Evolutionary conservation across 371 early-diverging fungal genomes (phyloP), one percentile per base, ranked within the genome.

Genomic region (Rhizopus stolonifer): DNA sequence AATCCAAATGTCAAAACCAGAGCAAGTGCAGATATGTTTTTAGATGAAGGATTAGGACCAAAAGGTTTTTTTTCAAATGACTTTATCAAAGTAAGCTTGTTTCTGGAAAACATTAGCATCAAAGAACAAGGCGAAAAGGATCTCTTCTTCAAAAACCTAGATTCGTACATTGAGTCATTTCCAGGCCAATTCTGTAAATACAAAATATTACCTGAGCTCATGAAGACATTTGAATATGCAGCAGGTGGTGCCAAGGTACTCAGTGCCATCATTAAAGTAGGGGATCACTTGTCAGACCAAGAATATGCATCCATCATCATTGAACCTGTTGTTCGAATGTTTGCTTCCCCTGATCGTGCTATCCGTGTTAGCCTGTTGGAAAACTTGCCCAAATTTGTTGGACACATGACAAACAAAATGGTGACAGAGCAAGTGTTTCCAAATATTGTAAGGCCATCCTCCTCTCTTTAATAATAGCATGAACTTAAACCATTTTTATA

Each of bases 201-300:
- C 80, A 97, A 96, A 70, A 76, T 93, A 32, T 64, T 93, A 56
- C 97, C 97, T 0, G 95, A 94, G 64, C 78, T 98, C 21, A 72
- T 92, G 26, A 89, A 92, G 25, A 85, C 94, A 1, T 79, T 96
- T 49, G 96, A 95, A 57, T 95, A 87, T 73, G 98, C 95, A n/a
- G 88, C 90, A 8, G 90, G 87, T 4, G 94, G 92, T 7, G 85
- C 93, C 18, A 91, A 88, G 51, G 93, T 91, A 1, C 72, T 97
- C 15, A 67, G 74, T 43, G 88, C 90, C 0, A 91, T 97, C 36
- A 68, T 95, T 6, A 90, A 91, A 56, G 90, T 98, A 40, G 94
- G 94, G 3, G 71, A 82, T 0, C 74, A 72, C 13, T 68, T 98
- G 26, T 70, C 77, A 29, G 80, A 79, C 24, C 78, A 84, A 13